Evolutionary conservation across 2,329 filamentous ascomycete species (phyloP).

Genomic region (Onygenales sp.): DNA sequence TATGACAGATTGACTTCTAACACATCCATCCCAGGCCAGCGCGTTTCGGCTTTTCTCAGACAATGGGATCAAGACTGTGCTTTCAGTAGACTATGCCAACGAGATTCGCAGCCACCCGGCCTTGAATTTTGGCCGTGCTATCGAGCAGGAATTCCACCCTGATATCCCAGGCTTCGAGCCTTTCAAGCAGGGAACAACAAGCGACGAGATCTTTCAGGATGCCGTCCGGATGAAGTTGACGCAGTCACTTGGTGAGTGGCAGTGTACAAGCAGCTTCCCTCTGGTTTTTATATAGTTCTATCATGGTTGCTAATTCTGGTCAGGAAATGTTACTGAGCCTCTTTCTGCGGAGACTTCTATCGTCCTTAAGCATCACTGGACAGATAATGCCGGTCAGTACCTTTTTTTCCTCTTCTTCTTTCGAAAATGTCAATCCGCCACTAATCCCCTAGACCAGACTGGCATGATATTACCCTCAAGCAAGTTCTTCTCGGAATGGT

Average conservation of each 20-base stretch:
- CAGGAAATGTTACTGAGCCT: slow-evolving; percentile 9
- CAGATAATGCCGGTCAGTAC: slow-evolving; percentile 7
- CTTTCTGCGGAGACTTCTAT: slow-evolving; percentile 6
- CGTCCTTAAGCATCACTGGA: slow-evolving; percentile 8
- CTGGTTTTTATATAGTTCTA: background rate
- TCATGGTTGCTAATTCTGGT: background rate
- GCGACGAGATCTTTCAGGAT: slow-evolving; percentile 12
- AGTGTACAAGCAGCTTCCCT: background rate
- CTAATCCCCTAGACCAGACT: slow-evolving; percentile 5
- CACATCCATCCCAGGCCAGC: slow-evolving; percentile 8
- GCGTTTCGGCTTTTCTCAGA: slow-evolving; percentile 13
- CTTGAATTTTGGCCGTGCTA: slow-evolving; percentile 12
- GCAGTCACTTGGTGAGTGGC: slow-evolving; percentile 12
- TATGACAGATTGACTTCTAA: slow-evolving; percentile 4
- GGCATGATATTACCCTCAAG: slow-evolving; percentile 12
- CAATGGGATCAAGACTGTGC: slow-evolving; percentile 13
- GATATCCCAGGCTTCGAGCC: slow-evolving; percentile 5
- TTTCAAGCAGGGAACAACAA: slow-evolving; percentile 6
- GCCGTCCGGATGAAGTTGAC: slow-evolving; percentile 17
- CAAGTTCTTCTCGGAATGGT: slow-evolving; percentile 10
- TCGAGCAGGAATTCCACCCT: slow-evolving; percentile 10
- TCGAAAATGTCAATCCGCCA: background rate
- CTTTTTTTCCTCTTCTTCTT: background rate
- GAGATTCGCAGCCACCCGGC: slow-evolving; percentile 16
- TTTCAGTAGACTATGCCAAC: slow-evolving; percentile 14